Percentiles rank a stretch among this genome's conserved stretches.
These are phyloP conservation scores for Elaeis oleifera DNA, from an alignment of 202 grass and related monocot species.

Conservation along the genomic window DNA sequence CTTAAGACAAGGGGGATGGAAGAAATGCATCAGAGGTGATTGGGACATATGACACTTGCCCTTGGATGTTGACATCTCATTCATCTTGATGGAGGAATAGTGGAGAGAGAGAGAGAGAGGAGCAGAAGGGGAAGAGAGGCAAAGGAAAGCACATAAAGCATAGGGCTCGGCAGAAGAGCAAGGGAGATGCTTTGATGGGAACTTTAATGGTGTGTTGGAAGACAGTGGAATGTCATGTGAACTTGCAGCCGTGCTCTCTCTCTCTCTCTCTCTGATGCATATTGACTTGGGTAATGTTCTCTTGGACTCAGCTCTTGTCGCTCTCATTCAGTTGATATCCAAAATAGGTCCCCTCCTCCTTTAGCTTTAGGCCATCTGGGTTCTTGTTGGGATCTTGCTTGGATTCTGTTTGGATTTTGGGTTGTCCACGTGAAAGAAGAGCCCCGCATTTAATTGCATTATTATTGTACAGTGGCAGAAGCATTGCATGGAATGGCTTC, in stretches of 20 bases:
- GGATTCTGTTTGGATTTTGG: conserved; percentile 34
- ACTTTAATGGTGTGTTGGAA: conserved; percentile 20
- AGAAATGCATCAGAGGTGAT: conserved; percentile 8
- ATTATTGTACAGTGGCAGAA: not conserved
- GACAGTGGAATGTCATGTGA: conserved; percentile 21
- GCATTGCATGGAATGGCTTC: not conserved
- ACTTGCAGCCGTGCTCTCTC: not conserved
- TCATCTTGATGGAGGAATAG: not conserved
- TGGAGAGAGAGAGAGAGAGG: not conserved
- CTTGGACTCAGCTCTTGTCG: conserved; percentile 5
- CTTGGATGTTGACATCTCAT: conserved; percentile 16
- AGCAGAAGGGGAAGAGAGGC: not conserved
- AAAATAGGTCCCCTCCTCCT: conserved; percentile 17
- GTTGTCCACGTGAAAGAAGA: conserved; percentile 25
- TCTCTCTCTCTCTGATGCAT: not conserved
- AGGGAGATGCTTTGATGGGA: conserved; percentile 13
- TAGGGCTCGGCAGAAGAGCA: too few species aligned
- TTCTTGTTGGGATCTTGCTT: conserved; percentile 26
- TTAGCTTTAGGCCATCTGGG: conserved; percentile 20
- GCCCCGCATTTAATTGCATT: not conserved
- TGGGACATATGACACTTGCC: conserved; percentile 1
- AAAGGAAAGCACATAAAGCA: not conserved
- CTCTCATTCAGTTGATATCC: conserved; percentile 17
- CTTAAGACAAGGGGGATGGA: conserved; percentile 5
- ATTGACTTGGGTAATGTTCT: conserved; percentile 8